phyloP scores from a whole-genome alignment of 768 basidiomycete genomes.

The Termitomyces sp. region DNA sequence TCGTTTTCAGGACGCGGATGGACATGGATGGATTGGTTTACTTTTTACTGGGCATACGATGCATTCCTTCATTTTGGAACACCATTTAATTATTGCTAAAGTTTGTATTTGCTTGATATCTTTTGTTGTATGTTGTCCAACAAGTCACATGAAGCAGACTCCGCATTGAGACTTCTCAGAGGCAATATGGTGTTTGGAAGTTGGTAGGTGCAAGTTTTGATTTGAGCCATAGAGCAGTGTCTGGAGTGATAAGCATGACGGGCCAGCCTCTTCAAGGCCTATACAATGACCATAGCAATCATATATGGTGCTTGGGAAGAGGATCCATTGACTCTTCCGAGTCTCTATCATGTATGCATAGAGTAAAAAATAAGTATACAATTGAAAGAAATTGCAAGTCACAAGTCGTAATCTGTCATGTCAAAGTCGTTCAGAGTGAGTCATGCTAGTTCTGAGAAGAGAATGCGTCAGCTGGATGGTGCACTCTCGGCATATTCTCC shows the following conservation, averaged over 20 bases:
- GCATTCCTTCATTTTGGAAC: conserved; percentile 4
- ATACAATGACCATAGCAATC: not conserved
- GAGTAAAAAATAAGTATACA: not conserved
- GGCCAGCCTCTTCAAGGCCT: not conserved
- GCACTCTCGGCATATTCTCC: not conserved
- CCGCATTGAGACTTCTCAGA: not conserved
- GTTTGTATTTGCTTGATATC: conserved; percentile 1
- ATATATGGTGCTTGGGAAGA: not conserved
- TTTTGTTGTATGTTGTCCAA: not conserved
- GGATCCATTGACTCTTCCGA: not conserved
- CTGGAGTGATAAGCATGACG: not conserved
- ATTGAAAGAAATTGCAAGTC: not conserved
- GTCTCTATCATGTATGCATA: not conserved
- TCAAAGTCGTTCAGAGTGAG: not conserved
- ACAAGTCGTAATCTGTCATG: not conserved
- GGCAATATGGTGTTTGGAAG: not conserved
- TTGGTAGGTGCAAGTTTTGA: not conserved
- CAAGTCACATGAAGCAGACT: not conserved
- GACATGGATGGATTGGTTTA: not conserved
- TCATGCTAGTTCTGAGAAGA: not conserved
- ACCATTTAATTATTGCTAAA: conserved; percentile 4
- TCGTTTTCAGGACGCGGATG: conserved; percentile 1
- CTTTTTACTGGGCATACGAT: not conserved
- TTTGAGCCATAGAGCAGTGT: not conserved
- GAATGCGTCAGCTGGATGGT: not conserved